These are phyloP conservation scores for Peltaster fructicola DNA, from an alignment of 2,329 filamentous ascomycete species.

Conservation along the genomic window DNA sequence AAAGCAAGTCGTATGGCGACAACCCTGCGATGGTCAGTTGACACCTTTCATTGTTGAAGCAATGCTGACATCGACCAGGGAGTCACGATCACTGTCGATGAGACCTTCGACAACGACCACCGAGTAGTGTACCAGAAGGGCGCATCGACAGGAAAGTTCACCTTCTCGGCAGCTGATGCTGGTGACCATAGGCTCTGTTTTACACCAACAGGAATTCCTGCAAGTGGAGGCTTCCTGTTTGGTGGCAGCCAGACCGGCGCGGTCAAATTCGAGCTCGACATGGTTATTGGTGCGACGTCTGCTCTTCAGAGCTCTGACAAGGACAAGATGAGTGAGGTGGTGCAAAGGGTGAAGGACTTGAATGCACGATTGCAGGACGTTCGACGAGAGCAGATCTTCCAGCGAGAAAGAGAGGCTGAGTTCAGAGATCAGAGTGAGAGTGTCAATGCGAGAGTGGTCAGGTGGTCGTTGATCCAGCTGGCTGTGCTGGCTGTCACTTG, in stretches of 20 bases:
- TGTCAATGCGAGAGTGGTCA: conserved; percentile 78
- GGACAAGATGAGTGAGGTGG: conserved; percentile 77
- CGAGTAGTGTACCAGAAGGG: conserved; percentile 82
- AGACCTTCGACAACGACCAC: conserved; percentile 95
- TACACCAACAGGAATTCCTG: conserved; percentile 58
- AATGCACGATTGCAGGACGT: conserved; percentile 79
- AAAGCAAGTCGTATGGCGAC: conserved; percentile 47
- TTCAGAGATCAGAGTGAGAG: conserved; percentile 95
- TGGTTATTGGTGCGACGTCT: conserved; percentile 87
- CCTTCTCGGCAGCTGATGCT: conserved; percentile 85
- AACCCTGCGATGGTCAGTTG: conserved; percentile 39
- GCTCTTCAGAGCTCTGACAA: conserved; percentile 90
- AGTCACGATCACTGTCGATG: conserved; percentile 88
- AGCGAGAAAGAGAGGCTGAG: conserved; percentile 92
- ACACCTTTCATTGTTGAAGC: not conserved
- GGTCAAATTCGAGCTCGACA: conserved; percentile 69
- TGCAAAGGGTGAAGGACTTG: conserved; percentile 73
- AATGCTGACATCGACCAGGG: conserved; percentile 20
- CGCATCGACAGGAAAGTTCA: conserved; percentile 62
- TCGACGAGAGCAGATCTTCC: conserved; percentile 86
- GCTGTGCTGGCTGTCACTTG: conserved; percentile 72
- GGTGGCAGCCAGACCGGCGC: conserved; percentile 48
- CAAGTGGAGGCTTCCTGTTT: conserved; percentile 54
- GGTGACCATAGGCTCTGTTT: conserved; percentile 95
- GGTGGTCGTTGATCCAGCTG: conserved; percentile 87